phyloP scores from a whole-genome alignment of 73 alveolate genomes.

The Effrenium voratum region DNA sequence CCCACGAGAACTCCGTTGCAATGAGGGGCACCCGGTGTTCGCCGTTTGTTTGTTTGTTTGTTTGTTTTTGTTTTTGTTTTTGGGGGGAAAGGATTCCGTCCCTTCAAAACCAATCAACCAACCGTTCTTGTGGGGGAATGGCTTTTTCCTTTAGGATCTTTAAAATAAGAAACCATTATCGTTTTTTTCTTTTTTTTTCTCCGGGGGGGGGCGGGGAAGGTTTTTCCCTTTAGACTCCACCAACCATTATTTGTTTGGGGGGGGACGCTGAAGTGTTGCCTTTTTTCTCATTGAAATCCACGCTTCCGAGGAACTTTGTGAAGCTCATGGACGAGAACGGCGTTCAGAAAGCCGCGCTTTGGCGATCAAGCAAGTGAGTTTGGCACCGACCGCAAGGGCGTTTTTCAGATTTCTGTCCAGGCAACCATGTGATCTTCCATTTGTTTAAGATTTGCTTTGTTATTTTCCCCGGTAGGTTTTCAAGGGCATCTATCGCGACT shows the following conservation, averaged over 20 bases:
- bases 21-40: not conserved
- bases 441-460: not conserved
- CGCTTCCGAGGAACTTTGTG: not conserved
- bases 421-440: too few species aligned
- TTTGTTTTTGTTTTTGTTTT: too few species aligned
- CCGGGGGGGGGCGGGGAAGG: not conserved
- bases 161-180: too few species aligned
- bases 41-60: too few species aligned
- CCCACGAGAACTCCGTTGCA: constrained; percentile 6
- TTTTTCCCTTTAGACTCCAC: not conserved
- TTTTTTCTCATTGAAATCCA: not conserved
- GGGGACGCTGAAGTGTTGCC: not conserved
- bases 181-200: too few species aligned
- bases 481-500: too few species aligned
- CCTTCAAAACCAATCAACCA: too few species aligned
- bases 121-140: not conserved
- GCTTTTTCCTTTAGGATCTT: not conserved
- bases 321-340: constrained; percentile 85
- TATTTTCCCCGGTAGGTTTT: too few species aligned
- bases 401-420: not conserved
- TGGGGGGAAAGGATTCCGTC: too few species aligned
- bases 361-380: not conserved
- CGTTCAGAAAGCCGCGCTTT: constrained; percentile 40
- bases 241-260: not conserved
- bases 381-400: not conserved